These are phyloP conservation scores for Herpomyces periplanetae DNA, from an alignment of 2,329 filamentous ascomycete species.

Conservation along the genomic window DNA sequence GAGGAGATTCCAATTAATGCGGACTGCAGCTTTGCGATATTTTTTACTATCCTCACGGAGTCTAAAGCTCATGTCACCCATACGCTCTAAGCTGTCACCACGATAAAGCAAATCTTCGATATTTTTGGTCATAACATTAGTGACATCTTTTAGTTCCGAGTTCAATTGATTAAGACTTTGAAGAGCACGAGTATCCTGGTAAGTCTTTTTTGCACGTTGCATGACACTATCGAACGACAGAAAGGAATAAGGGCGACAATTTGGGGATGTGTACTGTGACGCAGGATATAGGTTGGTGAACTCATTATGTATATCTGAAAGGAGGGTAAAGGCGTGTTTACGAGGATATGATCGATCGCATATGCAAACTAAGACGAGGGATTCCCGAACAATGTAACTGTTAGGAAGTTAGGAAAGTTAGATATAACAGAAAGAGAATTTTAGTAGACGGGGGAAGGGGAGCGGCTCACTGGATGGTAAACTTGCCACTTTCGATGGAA, in stretches of 20 bases:
- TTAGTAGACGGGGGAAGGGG: background rate
- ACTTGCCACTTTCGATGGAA: slow-evolving; percentile 47
- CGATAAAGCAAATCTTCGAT: slow-evolving; percentile 89
- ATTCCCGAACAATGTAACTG: slow-evolving; percentile 47
- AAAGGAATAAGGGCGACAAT: slow-evolving; percentile 64
- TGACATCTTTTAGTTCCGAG: slow-evolving; percentile 84
- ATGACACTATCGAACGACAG: slow-evolving; percentile 97
- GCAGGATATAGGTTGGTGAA: slow-evolving; percentile 52
- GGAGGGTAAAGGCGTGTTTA: slow-evolving; percentile 93
- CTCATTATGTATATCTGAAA: slow-evolving; percentile 58
- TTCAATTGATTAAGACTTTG: slow-evolving; percentile 85
- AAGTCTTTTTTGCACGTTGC: slow-evolving; percentile 57
- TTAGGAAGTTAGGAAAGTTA: slow-evolving; percentile 3
- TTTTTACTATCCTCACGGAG: slow-evolving; percentile 74
- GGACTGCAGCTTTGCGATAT: slow-evolving; percentile 60
- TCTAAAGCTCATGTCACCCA: slow-evolving; percentile 70
- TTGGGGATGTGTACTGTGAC: slow-evolving; percentile 27
- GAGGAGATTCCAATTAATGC: slow-evolving; percentile 91
- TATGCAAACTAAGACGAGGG: slow-evolving; percentile 69
- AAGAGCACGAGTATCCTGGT: slow-evolving; percentile 58
- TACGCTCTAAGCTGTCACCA: slow-evolving; percentile 69
- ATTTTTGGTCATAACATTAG: slow-evolving; percentile 98
- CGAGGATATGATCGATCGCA: slow-evolving; percentile 76
- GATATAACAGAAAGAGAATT: background rate
- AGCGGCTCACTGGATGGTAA: slow-evolving; percentile 39